Evolutionary conservation across 1,139 yeast genomes (phyloP).

Genomic region (Sugiyamaella xylanicola): DNA sequence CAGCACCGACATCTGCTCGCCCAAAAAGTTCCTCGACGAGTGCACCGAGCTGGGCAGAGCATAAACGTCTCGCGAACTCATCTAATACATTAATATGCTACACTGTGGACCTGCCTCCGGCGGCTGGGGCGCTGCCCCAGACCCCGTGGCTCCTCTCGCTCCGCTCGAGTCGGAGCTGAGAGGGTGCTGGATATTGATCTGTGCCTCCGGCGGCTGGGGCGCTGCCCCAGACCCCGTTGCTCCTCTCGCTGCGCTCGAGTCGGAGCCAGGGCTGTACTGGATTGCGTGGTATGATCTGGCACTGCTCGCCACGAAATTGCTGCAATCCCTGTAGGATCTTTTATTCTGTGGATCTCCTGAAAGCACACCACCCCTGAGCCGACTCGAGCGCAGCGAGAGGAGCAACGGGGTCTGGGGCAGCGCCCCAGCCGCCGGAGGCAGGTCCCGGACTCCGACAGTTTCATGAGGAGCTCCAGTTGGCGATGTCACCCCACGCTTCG

Average conservation of each 20-base stretch:
- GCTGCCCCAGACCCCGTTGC: neutral
- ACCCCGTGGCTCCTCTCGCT: slow-evolving; percentile 6
- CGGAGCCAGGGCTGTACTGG: no score
- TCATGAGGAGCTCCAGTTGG: no score
- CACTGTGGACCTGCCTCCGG: slow-evolving; percentile 10
- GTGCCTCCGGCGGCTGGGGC: neutral
- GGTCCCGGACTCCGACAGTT: no score
- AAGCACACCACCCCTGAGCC: no score
- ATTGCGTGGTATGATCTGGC: no score
- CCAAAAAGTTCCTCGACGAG: slow-evolving; percentile 73
- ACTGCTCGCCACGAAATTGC: no score
- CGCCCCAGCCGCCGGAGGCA: no score
- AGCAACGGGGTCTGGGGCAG: neutral
- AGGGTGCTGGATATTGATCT: neutral
- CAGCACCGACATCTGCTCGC: slow-evolving; percentile 77
- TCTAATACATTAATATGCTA: no score
- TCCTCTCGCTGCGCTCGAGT: neutral
- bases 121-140: slow-evolving; percentile 18
- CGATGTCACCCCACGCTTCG: no score
- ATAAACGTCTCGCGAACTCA: no score
- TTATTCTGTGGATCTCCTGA: no score
- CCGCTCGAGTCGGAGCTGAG: neutral
- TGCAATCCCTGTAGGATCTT: no score
- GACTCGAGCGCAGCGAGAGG: neutral
- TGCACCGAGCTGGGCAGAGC: slow-evolving; percentile 55